Evolutionary conservation across 371 early-diverging fungal genomes (phyloP), one percentile per base, ranked within the genome.

Genomic region (Mortierella sp.): DNA sequence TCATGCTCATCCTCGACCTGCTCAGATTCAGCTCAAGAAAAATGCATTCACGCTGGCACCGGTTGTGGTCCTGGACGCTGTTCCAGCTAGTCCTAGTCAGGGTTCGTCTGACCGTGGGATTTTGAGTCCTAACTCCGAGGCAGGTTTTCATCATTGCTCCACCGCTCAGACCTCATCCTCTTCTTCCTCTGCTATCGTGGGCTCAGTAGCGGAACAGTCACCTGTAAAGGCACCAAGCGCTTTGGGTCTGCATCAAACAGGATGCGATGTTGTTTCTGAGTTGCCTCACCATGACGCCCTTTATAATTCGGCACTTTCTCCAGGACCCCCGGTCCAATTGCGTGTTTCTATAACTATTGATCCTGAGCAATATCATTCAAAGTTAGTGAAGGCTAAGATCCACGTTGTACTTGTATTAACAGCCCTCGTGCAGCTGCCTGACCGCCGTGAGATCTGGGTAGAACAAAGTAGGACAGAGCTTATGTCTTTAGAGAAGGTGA

Each of bases 391-490:
- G 57, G 41, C 58, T 2, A 75, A 60, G 43, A 64, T 69, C 22
- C 72, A 69, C 4, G 45, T 81, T 13, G 72, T 76, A 10, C 76
- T 81, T 28, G 81, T 81, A 36, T 52, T 81, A 50, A 75, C 81
- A 4, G 81, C 81, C 16, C 33, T 81, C 22, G 58, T 72, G n/a
- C 69, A 58, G 22, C 32, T 63, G 32, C 70, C 81, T 1, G 70
- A 70, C 40, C 52, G 60, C 7, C 68, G 60, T 3, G 69, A 72
- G 61, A 63, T 53, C 19, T 81, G 81, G 81, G 38, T 75, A 1
- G 81, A 81, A 28, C 81, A 70, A 32, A 66, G 73, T n/a, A 72
- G 81, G 36, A 76, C 81, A 10, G 81, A 81, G 66, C 66, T 75
- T 3, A 19, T 81, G 48, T 48, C 72, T 16, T 36, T 81, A 28